These are phyloP conservation scores for Santalum album DNA, from an alignment of 164 flowering plant species.

Conservation along the genomic window DNA sequence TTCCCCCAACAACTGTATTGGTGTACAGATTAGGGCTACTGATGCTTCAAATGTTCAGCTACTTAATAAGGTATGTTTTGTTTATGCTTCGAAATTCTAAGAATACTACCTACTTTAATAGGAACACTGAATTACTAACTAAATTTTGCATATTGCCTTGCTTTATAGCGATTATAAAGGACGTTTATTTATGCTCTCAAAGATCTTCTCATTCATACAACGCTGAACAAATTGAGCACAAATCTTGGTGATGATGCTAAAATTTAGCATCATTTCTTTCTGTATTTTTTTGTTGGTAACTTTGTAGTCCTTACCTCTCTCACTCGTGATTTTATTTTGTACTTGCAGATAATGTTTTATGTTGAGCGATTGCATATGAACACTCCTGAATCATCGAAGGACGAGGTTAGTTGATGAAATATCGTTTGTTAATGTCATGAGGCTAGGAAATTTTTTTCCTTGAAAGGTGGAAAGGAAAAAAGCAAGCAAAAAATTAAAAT, in stretches of 20 bases:
- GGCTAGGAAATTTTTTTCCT: neutral
- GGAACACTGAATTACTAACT: no score
- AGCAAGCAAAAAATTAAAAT: neutral
- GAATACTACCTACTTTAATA: no score
- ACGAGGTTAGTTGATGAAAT: constrained; percentile 23
- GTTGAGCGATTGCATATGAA: constrained; percentile 38
- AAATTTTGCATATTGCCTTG: no score
- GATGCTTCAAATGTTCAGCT: constrained; percentile 53
- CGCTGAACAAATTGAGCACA: no score
- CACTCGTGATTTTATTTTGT: neutral
- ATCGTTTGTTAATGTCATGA: neutral
- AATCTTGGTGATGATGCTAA: no score
- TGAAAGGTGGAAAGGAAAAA: neutral
- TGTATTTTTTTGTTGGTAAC: neutral
- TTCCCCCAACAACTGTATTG: constrained; percentile 38
- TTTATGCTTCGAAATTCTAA: neutral
- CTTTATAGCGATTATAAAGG: no score
- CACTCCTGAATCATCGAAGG: constrained; percentile 19
- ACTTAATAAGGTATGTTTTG: constrained; percentile 52
- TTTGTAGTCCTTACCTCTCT: neutral
- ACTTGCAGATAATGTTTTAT: constrained; percentile 50
- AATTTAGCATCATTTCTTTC: neutral
- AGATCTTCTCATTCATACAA: no score
- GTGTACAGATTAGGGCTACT: constrained; percentile 67
- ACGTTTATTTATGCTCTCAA: no score